These are phyloP conservation scores for Panicum hallii DNA, from an alignment of 202 grass and related monocot genomes.

Conservation along the genomic window DNA sequence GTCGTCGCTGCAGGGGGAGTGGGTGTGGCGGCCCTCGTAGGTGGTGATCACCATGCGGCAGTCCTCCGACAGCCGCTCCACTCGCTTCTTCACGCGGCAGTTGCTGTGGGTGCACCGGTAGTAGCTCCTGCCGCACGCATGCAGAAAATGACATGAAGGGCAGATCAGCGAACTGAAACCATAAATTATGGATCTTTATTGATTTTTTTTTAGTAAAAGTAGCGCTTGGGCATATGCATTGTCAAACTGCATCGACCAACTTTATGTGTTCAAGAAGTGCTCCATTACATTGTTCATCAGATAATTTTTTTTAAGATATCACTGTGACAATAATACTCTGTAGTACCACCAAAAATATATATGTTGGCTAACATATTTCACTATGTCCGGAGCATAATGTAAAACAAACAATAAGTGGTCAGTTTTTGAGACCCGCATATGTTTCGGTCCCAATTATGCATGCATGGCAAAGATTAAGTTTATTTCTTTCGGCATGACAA, in stretches of 20 bases:
- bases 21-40: conserved; percentile 86
- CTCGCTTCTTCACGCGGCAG: conserved; percentile 96
- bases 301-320: too few relatives aligned
- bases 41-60: conserved; percentile 94
- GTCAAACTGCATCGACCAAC: not conserved
- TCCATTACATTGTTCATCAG: too few relatives aligned
- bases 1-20: conserved; percentile 76
- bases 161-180: conserved; percentile 4
- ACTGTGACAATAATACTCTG: too few relatives aligned
- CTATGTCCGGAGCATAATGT: too few relatives aligned
- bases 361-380: too few relatives aligned
- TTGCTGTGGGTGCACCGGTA: conserved; percentile 90
- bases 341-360: too few relatives aligned
- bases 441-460: not conserved
- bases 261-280: not conserved
- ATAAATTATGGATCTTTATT: not conserved
- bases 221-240: not conserved
- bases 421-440: not conserved
- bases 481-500: not conserved
- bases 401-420: too few relatives aligned
- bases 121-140: conserved; percentile 67
- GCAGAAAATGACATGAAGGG: not conserved
- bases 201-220: too few relatives aligned
- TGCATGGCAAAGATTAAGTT: not conserved
- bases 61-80: conserved; percentile 89